phyloP scores from a whole-genome alignment of 495 filamentous ascomycete species.

The Neurospora discreta region DNA sequence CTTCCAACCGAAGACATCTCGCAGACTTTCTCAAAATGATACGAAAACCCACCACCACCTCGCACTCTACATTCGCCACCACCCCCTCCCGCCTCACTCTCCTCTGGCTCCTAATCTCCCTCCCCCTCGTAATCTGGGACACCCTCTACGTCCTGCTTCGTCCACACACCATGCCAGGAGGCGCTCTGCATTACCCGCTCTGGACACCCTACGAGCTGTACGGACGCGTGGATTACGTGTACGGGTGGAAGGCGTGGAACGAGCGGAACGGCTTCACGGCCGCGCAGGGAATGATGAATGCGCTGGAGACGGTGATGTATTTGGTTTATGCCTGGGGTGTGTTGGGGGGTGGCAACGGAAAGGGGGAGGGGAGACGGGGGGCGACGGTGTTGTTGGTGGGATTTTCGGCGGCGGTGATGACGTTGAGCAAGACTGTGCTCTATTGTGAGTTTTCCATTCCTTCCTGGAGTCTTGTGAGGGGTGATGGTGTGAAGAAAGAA shows the following conservation, averaged over 20 bases:
- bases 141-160: slow-evolving; percentile 68
- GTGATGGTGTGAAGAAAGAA: neutral
- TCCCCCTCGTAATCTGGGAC: slow-evolving; percentile 81
- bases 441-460: slow-evolving; percentile 52
- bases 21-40: neutral
- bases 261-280: slow-evolving; percentile 66
- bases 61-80: neutral
- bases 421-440: slow-evolving; percentile 74
- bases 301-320: slow-evolving; percentile 63
- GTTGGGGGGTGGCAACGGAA: slow-evolving; percentile 22
- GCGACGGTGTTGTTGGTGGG: slow-evolving; percentile 55
- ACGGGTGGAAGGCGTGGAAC: slow-evolving; percentile 69
- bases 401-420: slow-evolving; percentile 65
- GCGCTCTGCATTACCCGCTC: slow-evolving; percentile 59
- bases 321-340: slow-evolving; percentile 46
- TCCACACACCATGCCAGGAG: slow-evolving; percentile 75
- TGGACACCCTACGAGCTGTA: slow-evolving; percentile 78
- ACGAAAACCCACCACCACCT: neutral
- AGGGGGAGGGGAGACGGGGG: slow-evolving; percentile 46
- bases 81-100: slow-evolving; percentile 53
- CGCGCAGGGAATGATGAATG: slow-evolving; percentile 65
- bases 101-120: slow-evolving; percentile 65
- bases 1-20: neutral
- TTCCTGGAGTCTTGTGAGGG: neutral
- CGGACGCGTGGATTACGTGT: slow-evolving; percentile 68